Conservation (phyloP, 2,329 filamentous ascomycete species). For the Domatiomyces globalis region DNA sequence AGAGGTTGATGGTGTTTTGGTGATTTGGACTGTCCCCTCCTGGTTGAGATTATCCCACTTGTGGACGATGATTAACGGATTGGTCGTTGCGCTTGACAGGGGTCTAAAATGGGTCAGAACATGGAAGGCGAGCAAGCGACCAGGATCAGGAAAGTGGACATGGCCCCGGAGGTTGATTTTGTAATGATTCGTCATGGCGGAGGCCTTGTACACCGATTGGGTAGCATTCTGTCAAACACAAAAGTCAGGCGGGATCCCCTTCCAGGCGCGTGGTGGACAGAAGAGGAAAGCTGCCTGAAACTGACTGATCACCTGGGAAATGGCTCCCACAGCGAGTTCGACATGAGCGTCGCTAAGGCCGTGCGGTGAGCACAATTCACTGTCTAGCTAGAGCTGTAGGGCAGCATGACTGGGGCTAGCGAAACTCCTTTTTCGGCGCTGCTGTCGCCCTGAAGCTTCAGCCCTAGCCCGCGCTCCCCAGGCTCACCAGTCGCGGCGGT, state of each 20-base stretch:
- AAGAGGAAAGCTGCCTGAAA: too few relatives aligned
- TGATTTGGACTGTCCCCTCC: not conserved
- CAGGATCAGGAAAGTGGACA: not conserved
- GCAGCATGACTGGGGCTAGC: constrained; percentile 41
- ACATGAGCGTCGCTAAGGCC: not conserved
- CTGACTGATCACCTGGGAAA: not conserved
- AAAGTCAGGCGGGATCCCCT: not conserved
- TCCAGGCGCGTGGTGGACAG: not conserved
- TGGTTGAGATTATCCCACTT: not conserved
- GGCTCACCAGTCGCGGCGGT: constrained; percentile 1
- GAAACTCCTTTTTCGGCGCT: constrained; percentile 90
- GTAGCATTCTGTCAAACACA: not conserved
- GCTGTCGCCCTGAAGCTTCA: constrained; percentile 79
- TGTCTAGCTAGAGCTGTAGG: too few relatives aligned
- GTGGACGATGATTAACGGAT: not conserved
- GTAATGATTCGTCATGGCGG: not conserved
- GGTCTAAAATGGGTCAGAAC: not conserved
- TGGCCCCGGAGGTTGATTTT: not conserved
- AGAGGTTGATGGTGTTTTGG: not conserved
- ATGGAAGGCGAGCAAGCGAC: not conserved
- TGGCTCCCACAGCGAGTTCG: not conserved
- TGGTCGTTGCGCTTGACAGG: not conserved
- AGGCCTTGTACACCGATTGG: not conserved
- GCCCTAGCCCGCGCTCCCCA: constrained; percentile 1
- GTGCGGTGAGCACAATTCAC: not conserved